phyloP scores from a whole-genome alignment of 345 rosid species.

The Citrus maxima region DNA sequence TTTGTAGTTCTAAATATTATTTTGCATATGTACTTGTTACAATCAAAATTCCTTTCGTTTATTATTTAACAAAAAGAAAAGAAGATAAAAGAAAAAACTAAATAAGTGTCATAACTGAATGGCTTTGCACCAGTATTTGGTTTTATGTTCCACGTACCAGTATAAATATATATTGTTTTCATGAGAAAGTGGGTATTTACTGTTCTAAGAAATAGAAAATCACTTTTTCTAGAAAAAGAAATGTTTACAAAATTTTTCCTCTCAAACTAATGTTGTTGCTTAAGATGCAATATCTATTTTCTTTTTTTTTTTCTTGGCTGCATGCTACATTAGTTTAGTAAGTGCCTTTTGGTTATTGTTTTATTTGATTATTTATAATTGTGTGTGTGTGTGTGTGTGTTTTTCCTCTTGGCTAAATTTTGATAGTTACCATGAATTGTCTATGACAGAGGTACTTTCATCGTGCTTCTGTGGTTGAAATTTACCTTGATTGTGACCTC shows the following conservation, averaged over 20 bases:
- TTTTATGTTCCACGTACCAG: not conserved
- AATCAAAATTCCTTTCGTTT: not conserved
- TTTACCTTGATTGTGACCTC: not conserved
- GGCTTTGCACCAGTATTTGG: not conserved
- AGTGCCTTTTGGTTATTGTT: not conserved
- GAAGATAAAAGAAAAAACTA: not conserved
- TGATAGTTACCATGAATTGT: not conserved
- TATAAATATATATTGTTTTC: not conserved
- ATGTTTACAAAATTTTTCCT: not conserved
- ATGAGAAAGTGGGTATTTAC: not conserved
- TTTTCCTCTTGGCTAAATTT: not conserved
- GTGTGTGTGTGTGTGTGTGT: not conserved
- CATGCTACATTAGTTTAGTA: not conserved
- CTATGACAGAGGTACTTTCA: not conserved
- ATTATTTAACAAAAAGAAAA: not conserved
- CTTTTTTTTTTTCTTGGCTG: not conserved
- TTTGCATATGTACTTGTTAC: not conserved
- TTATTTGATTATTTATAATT: too few species aligned
- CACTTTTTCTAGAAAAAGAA: not conserved
- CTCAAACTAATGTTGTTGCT: not conserved
- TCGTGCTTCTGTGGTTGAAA: not conserved
- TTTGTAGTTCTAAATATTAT: not conserved
- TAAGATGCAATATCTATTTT: not conserved
- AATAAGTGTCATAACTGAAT: not conserved
- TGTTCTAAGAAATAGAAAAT: not conserved